phyloP scores from a whole-genome alignment of 768 basidiomycete genomes.

The Gloeostereum incarnatum region DNA sequence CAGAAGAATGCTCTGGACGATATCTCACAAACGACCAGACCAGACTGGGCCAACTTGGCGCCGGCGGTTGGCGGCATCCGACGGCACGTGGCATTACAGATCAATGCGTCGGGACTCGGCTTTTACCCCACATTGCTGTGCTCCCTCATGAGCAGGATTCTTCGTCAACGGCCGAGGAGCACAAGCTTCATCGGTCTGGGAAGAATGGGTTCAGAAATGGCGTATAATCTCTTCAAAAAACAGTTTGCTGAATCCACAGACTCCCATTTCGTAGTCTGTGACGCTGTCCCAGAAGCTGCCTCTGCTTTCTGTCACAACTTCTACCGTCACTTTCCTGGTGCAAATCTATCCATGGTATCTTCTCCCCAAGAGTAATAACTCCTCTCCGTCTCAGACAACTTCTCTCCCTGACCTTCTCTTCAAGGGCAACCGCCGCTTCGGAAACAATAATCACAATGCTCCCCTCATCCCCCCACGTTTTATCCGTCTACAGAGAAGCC shows the following conservation, averaged over 20 bases:
- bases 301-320: slow-evolving; percentile 49
- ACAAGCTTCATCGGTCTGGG: slow-evolving; percentile 83
- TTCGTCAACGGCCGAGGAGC: slow-evolving; percentile 28
- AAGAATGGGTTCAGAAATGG: slow-evolving; percentile 86
- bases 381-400: slow-evolving; percentile 3
- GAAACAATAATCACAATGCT: slow-evolving; percentile 81
- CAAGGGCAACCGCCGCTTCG: slow-evolving; percentile 56
- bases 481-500: slow-evolving; percentile 61
- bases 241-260: slow-evolving; percentile 43
- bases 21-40: no score
- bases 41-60: no score
- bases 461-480: slow-evolving; percentile 85
- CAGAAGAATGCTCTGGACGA: no score
- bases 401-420: slow-evolving; percentile 7
- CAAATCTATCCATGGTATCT: slow-evolving; percentile 45
- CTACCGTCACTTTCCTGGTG: slow-evolving; percentile 44
- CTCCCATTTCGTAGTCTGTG: slow-evolving; percentile 67
- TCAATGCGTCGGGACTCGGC: no score
- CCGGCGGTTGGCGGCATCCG: no score
- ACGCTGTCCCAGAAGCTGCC: slow-evolving; percentile 55
- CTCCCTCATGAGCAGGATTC: no score
- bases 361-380: slow-evolving; percentile 65
- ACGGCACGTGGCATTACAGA: no score
- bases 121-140: no score
- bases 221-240: slow-evolving; percentile 75